Conservation (phyloP, 2,329 filamentous ascomycete genomes). For the Microdochium trichocladiopsis region DNA sequence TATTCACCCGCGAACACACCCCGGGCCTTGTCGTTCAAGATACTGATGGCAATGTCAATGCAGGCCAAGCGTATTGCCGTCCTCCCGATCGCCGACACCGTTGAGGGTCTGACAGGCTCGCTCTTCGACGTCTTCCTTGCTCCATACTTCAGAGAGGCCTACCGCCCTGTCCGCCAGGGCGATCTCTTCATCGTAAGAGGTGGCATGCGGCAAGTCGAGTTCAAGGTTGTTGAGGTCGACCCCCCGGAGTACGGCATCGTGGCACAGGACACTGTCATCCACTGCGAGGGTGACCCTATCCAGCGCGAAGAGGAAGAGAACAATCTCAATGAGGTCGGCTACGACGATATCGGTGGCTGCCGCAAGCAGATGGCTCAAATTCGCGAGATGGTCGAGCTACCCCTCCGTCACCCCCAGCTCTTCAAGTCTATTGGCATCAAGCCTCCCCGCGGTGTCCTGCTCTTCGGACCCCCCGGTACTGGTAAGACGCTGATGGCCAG, state of each 20-base stretch:
- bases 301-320: slow-evolving; percentile 99
- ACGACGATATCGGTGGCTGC: slow-evolving; percentile 98
- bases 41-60: neutral
- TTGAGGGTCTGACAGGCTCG: slow-evolving; percentile 95
- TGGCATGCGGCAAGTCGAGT: slow-evolving; percentile 98
- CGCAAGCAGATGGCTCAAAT: slow-evolving; percentile 99
- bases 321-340: slow-evolving; percentile 97
- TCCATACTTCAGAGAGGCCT: slow-evolving; percentile 98
- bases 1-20: slow-evolving; percentile 15
- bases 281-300: slow-evolving; percentile 93
- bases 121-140: slow-evolving; percentile 99
- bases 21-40: slow-evolving; percentile 1
- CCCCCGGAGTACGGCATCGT: slow-evolving; percentile 98
- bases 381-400: slow-evolving; percentile 95
- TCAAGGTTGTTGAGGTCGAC: slow-evolving; percentile 98
- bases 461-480: slow-evolving; percentile 94
- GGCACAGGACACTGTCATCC: slow-evolving; percentile 96
- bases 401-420: slow-evolving; percentile 91
- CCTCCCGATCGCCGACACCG: slow-evolving; percentile 93
- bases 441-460: slow-evolving; percentile 93
- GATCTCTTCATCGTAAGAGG: slow-evolving; percentile 96
- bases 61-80: slow-evolving; percentile 98
- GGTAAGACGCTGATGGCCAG: slow-evolving; percentile 99
- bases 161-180: slow-evolving; percentile 93
- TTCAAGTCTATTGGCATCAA: slow-evolving; percentile 99